Conservation (phyloP, 140 eudicot species). For the Oenanthe javanica region DNA sequence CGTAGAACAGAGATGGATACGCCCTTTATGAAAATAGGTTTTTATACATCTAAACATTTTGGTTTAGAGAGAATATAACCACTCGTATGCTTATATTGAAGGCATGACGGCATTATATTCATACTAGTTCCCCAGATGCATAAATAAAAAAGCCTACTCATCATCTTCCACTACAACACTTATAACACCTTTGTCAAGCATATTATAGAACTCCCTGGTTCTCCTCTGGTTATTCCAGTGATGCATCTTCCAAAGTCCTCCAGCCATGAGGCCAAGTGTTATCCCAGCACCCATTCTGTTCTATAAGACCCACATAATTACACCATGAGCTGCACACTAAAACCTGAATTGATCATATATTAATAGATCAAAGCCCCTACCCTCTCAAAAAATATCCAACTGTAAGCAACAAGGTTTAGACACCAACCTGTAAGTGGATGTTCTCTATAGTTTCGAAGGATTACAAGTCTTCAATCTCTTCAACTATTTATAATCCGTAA, state of each 20-base stretch:
- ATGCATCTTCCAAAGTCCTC: constrained; percentile 51
- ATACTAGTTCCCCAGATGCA: neutral
- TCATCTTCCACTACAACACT: constrained; percentile 37
- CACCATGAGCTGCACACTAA: too few species aligned
- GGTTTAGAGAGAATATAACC: neutral
- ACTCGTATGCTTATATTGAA: neutral
- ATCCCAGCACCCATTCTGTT: constrained; percentile 28
- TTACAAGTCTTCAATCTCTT: too few species aligned
- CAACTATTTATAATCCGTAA: too few species aligned
- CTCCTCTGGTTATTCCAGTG: constrained; percentile 56
- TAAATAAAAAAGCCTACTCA: constrained; percentile 18
- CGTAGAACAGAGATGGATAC: neutral
- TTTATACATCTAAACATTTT: neutral
- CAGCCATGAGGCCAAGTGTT: constrained; percentile 37
- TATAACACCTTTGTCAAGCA: constrained; percentile 37
- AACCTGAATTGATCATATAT: too few species aligned
- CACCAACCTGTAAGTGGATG: too few species aligned
- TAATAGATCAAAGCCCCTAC: too few species aligned
- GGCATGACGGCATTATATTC: neutral
- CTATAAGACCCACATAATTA: neutral
- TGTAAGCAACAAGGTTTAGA: too few species aligned
- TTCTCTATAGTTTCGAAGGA: too few species aligned
- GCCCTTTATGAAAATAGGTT: too few species aligned
- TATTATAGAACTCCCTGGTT: constrained; percentile 44
- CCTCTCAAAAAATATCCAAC: too few species aligned